Conservation (phyloP, 805 yeast species). For the Candida yuanshanica region DNA sequence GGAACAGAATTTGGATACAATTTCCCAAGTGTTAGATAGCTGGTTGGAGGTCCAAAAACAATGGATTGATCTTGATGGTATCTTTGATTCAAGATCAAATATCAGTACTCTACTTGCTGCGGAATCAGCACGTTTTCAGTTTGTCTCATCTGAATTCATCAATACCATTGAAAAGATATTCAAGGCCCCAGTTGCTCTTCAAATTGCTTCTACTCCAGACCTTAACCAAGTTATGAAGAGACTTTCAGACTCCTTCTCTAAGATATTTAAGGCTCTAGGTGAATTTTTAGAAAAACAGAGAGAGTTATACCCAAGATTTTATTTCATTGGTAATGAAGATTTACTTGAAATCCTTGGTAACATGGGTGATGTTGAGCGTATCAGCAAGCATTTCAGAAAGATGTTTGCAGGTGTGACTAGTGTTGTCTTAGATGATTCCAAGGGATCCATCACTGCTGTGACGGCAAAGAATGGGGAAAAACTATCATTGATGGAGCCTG, state of each 20-base stretch:
- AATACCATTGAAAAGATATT: constrained; percentile 43
- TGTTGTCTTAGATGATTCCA: constrained; percentile 31
- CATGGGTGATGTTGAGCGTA: constrained; percentile 35
- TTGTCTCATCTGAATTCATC: constrained; percentile 57
- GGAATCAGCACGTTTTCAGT: constrained; percentile 63
- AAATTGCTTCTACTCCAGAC: constrained; percentile 45
- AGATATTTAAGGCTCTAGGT: constrained; percentile 58
- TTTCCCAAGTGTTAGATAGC: constrained; percentile 48
- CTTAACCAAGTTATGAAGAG: constrained; percentile 42
- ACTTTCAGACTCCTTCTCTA: constrained; percentile 47
- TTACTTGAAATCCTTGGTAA: constrained; percentile 77
- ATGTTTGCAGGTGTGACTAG: constrained; percentile 63
- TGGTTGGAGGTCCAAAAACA: constrained; percentile 88
- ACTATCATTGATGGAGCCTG: constrained; percentile 35
- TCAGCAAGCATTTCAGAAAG: constrained; percentile 58
- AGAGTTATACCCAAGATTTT: constrained; percentile 71
- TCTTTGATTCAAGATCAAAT: constrained; percentile 57
- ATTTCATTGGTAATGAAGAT: constrained; percentile 88
- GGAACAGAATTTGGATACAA: constrained; percentile 47
- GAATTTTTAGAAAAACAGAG: constrained; percentile 81
- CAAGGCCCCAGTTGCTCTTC: constrained; percentile 47
- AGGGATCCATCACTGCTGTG: constrained; percentile 38
- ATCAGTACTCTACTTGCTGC: constrained; percentile 59
- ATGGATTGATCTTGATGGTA: constrained; percentile 82
- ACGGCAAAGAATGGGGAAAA: constrained; percentile 63